Conservation (phyloP, 352 stramenopile genomes). For the Peronosclerospora sorghi region DNA sequence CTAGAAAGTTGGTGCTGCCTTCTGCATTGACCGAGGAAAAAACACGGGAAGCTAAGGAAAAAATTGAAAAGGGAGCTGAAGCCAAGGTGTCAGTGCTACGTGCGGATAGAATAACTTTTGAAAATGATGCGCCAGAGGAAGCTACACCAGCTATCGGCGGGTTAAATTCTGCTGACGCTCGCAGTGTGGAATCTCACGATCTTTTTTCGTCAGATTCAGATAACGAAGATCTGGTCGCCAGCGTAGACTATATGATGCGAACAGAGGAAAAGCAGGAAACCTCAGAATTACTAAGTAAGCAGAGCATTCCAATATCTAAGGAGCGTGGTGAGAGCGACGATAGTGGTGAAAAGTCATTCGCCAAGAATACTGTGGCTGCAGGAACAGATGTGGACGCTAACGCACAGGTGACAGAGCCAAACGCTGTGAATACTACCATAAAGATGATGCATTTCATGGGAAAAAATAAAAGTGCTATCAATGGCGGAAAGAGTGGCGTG, state of each 20-base stretch:
- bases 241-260: slow-evolving; percentile 2
- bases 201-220: slow-evolving; percentile 24
- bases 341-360: background rate
- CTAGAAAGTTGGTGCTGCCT: slow-evolving; percentile 14
- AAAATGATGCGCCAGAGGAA: background rate
- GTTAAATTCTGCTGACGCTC: slow-evolving; percentile 6
- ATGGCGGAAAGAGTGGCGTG: background rate
- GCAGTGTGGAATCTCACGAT: slow-evolving; percentile 9
- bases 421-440: background rate
- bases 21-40: slow-evolving; percentile 29
- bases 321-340: background rate
- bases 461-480: background rate
- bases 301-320: background rate
- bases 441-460: background rate
- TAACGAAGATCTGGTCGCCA: slow-evolving; percentile 1
- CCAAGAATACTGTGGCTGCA: background rate
- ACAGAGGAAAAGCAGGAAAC: slow-evolving; percentile 5
- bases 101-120: background rate
- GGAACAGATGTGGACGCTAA: background rate
- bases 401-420: slow-evolving; percentile 1
- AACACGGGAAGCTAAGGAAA: slow-evolving; percentile 20
- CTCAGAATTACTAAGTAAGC: background rate
- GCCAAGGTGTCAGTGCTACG: background rate
- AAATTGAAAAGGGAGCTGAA: slow-evolving; percentile 31
- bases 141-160: background rate